These are phyloP conservation scores for Aureobasidium namibiae DNA, from an alignment of 2,329 filamentous ascomycete species.

Conservation along the genomic window DNA sequence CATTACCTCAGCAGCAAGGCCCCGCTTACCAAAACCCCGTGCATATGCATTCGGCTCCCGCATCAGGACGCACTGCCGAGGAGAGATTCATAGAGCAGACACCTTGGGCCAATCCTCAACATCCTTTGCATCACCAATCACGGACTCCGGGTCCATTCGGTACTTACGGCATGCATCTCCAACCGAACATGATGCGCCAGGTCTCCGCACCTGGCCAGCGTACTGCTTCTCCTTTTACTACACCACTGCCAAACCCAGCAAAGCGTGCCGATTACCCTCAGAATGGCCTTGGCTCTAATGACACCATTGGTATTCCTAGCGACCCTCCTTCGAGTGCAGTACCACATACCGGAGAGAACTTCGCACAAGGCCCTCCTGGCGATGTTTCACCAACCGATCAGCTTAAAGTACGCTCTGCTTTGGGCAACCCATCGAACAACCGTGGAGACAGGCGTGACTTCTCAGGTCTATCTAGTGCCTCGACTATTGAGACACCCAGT, in stretches of 20 bases:
- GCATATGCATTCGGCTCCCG: slow-evolving; percentile 10
- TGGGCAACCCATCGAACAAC: neutral
- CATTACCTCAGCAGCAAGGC: slow-evolving; percentile 18
- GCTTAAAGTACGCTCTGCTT: slow-evolving; percentile 12
- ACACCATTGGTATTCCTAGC: slow-evolving; percentile 18
- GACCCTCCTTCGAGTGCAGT: slow-evolving; percentile 26
- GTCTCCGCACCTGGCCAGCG: slow-evolving; percentile 10
- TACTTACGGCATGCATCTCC: slow-evolving; percentile 11
- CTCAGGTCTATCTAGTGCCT: slow-evolving; percentile 15
- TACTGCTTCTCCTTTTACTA: slow-evolving; percentile 22
- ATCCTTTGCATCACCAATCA: slow-evolving; percentile 16
- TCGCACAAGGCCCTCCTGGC: slow-evolving; percentile 13
- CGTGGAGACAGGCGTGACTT: slow-evolving; percentile 14
- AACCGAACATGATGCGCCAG: slow-evolving; percentile 13
- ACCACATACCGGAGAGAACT: slow-evolving; percentile 22
- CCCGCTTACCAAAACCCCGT: neutral
- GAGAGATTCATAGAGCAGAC: slow-evolving; percentile 85
- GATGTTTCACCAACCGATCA: slow-evolving; percentile 15
- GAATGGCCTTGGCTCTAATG: slow-evolving; percentile 16
- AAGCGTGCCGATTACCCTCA: slow-evolving; percentile 15
- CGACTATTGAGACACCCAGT: slow-evolving; percentile 15
- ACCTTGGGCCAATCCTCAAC: slow-evolving; percentile 82
- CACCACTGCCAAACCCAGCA: slow-evolving; percentile 21
- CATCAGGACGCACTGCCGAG: slow-evolving; percentile 27
- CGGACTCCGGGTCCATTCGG: slow-evolving; percentile 15